A percentile compares a stretch with the other conserved stretches of the same genome.
Conservation (phyloP, 352 stramenopile genomes). For the Globisporangium solare region DNA sequence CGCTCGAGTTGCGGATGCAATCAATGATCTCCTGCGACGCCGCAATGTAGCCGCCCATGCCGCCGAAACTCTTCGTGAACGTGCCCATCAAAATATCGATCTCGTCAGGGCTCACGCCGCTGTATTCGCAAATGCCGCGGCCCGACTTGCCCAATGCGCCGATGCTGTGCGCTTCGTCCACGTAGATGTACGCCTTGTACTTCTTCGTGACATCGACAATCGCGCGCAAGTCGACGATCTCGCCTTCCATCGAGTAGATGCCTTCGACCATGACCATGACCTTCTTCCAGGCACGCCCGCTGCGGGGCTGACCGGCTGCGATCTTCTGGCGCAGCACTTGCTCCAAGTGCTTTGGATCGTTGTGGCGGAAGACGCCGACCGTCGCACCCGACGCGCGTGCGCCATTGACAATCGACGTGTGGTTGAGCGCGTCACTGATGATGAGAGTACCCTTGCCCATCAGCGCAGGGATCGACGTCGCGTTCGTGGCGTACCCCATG, state of each 20-base stretch:
- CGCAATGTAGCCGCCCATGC: slow-evolving; percentile 95
- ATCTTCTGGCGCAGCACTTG: slow-evolving; percentile 58
- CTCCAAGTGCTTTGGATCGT: slow-evolving; percentile 90
- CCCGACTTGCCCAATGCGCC: slow-evolving; percentile 89
- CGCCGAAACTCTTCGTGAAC: slow-evolving; percentile 95
- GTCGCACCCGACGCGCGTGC: slow-evolving; percentile 83
- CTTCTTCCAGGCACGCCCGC: slow-evolving; percentile 92
- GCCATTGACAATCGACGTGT: slow-evolving; percentile 97
- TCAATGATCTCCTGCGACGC: slow-evolving; percentile 49
- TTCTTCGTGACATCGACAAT: slow-evolving; percentile 90
- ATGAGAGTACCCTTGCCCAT: slow-evolving; percentile 89
- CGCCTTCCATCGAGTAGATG: slow-evolving; percentile 96
- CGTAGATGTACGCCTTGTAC: slow-evolving; percentile 93
- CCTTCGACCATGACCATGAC: slow-evolving; percentile 94
- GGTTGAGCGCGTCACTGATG: slow-evolving; percentile 95
- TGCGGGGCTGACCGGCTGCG: slow-evolving; percentile 69
- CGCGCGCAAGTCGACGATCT: slow-evolving; percentile 88
- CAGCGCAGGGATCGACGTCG: slow-evolving; percentile 91
- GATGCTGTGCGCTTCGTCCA: slow-evolving; percentile 96
- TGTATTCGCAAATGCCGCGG: slow-evolving; percentile 87
- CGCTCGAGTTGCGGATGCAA: slow-evolving; percentile 49
- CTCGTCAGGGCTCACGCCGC: slow-evolving; percentile 84
- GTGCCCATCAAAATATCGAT: slow-evolving; percentile 96
- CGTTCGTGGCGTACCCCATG: slow-evolving; percentile 97
- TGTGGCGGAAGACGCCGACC: slow-evolving; percentile 94